These are phyloP conservation scores for Diaporthe citrichinensis DNA, from an alignment of 2,329 filamentous ascomycete genomes.

Conservation along the genomic window DNA sequence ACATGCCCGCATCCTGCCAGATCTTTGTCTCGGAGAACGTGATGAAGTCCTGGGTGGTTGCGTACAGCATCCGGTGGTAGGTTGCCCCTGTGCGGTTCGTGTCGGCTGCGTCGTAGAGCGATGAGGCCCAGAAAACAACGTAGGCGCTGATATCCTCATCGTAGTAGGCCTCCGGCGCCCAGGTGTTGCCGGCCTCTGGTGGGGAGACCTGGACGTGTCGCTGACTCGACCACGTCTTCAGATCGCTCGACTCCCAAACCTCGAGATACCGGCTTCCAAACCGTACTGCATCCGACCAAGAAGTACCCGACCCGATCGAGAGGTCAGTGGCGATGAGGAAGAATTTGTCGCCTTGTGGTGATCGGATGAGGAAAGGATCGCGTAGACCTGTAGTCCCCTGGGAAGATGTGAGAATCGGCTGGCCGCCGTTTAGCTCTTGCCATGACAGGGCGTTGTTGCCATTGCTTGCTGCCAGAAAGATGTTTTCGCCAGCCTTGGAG, in stretches of 20 bases:
- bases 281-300: constrained; percentile 45
- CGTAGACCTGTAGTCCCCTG: constrained; percentile 56
- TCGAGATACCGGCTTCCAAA: constrained; percentile 49
- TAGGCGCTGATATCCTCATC: constrained; percentile 51
- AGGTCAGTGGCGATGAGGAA: constrained; percentile 59
- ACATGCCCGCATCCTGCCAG: constrained; percentile 66
- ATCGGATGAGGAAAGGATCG: constrained; percentile 59
- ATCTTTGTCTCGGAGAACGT: constrained; percentile 62
- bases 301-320: constrained; percentile 51
- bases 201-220: constrained; percentile 57
- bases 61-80: constrained; percentile 68
- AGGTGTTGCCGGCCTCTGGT: constrained; percentile 56
- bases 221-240: constrained; percentile 56
- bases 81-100: constrained; percentile 56
- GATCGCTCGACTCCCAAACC: constrained; percentile 58
- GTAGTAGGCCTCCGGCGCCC: constrained; percentile 57
- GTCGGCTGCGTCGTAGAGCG: constrained; percentile 58
- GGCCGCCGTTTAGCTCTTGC: constrained; percentile 55
- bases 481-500: constrained; percentile 47
- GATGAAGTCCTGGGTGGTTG: constrained; percentile 64
- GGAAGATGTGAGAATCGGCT: constrained; percentile 54
- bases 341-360: constrained; percentile 54
- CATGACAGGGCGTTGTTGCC: constrained; percentile 59
- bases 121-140: constrained; percentile 56
- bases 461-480: constrained; percentile 56